phyloP scores from a whole-genome alignment of 164 flowering plant species.

The Piper betle region DNA sequence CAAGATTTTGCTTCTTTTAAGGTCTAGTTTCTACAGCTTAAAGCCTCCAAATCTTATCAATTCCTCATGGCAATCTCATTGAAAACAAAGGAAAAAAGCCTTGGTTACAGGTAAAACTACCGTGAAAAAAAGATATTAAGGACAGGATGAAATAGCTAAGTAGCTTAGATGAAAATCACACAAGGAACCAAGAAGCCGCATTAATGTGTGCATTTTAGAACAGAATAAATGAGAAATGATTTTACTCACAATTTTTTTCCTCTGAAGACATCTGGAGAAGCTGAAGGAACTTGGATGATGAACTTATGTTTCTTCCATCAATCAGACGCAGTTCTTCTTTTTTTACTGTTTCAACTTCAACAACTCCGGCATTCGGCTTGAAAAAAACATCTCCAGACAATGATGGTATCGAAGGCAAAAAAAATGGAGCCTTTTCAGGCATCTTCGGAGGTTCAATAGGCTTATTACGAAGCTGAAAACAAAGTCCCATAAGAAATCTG shows the following conservation, averaged over 20 bases:
- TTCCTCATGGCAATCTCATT: no score
- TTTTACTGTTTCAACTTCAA: slow-evolving; percentile 19
- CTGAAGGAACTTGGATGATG: slow-evolving; percentile 46
- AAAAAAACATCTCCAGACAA: slow-evolving; percentile 76
- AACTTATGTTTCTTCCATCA: slow-evolving; percentile 16
- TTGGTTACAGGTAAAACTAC: no score
- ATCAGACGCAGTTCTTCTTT: slow-evolving; percentile 13
- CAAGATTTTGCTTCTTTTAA: no score
- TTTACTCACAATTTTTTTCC: slow-evolving; percentile 50
- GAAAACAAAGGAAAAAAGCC: no score
- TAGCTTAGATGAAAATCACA: background rate
- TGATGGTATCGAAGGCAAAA: slow-evolving; percentile 85
- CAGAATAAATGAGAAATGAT: background rate
- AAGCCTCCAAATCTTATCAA: no score
- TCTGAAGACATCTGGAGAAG: slow-evolving; percentile 52
- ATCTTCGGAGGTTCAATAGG: slow-evolving; percentile 96
- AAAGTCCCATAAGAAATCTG: background rate
- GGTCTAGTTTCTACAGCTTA: background rate
- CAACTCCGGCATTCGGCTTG: slow-evolving; percentile 30
- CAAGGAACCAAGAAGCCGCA: no score
- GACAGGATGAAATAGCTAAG: background rate
- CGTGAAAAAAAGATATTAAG: no score
- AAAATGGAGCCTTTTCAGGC: slow-evolving; percentile 89
- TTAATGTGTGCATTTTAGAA: no score
- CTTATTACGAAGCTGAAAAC: slow-evolving; percentile 67